Percentiles rank a stretch among this genome's conserved stretches.
These are phyloP conservation scores for Macaranga tanarius DNA, from an alignment of 441 rosid species.

Conservation along the genomic window DNA sequence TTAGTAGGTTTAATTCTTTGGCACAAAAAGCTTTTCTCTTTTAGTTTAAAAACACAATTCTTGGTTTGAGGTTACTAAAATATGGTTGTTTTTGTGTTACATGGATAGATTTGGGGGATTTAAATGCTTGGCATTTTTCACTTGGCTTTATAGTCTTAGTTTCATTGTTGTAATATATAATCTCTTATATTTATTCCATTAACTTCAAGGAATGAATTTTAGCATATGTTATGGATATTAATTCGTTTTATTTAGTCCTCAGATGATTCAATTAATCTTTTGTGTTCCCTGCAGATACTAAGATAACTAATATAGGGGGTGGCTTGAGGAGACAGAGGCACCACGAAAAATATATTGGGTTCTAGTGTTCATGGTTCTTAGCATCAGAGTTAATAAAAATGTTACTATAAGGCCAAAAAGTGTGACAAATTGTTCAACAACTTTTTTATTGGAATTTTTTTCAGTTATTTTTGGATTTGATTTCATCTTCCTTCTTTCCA, in stretches of 20 bases:
- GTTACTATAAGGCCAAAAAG: conserved; percentile 46
- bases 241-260: background rate
- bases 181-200: background rate
- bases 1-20: background rate
- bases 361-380: conserved; percentile 37
- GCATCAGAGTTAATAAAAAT: conserved; percentile 20
- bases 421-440: no score
- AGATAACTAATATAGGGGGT: background rate
- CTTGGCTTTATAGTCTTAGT: background rate
- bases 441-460: no score
- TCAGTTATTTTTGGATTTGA: no score
- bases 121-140: background rate
- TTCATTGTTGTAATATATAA: no score
- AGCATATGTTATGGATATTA: no score
- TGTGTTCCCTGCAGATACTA: conserved; percentile 4
- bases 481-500: no score
- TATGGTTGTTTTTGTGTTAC: background rate
- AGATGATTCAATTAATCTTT: background rate
- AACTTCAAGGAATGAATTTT: background rate
- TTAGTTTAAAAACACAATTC: background rate
- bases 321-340: conserved; percentile 14
- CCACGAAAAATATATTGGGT: conserved; percentile 41
- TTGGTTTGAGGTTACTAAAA: background rate
- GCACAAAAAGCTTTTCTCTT: background rate
- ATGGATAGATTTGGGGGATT: background rate